Conservation (phyloP, 139 green algal genomes). For the Haematococcus sp. region DNA sequence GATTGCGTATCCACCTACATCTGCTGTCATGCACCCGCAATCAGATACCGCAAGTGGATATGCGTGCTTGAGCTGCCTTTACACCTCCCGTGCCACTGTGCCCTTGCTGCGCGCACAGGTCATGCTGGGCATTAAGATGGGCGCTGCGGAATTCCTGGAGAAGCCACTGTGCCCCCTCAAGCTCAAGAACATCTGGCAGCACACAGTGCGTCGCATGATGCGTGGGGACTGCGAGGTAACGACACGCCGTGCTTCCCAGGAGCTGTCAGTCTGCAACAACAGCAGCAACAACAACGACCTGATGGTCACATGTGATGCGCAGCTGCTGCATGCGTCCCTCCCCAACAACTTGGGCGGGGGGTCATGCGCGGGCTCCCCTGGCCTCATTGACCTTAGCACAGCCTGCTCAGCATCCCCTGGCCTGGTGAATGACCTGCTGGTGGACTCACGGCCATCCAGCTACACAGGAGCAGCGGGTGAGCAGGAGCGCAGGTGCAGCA, state of each 20-base stretch:
- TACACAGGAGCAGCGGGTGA: slow-evolving; percentile 2
- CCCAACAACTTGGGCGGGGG: neutral
- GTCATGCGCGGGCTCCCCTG: neutral
- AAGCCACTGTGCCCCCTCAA: slow-evolving; percentile 71
- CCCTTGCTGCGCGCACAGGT: slow-evolving; percentile 38
- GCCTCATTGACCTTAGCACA: slow-evolving; percentile 3
- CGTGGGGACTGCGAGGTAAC: neutral
- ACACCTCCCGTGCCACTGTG: too few species aligned
- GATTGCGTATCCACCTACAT: too few species aligned
- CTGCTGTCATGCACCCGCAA: too few species aligned
- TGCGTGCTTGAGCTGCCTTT: too few species aligned
- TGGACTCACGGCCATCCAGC: neutral
- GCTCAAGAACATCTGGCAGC: slow-evolving; percentile 87
- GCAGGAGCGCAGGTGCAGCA: neutral
- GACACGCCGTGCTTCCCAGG: slow-evolving; percentile 1
- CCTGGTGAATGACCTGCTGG: slow-evolving; percentile 7
- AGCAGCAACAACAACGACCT: too few species aligned
- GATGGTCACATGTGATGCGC: too few species aligned
- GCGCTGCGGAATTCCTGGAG: slow-evolving; percentile 77
- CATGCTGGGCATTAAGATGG: slow-evolving; percentile 68
- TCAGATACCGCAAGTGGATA: too few species aligned
- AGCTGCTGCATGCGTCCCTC: too few species aligned
- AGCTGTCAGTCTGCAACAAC: neutral
- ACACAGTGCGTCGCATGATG: slow-evolving; percentile 74
- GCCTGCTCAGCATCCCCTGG: slow-evolving; percentile 2